Conservation (phyloP, 108 stramenopile species). For the Discostella stelligeroides region DNA sequence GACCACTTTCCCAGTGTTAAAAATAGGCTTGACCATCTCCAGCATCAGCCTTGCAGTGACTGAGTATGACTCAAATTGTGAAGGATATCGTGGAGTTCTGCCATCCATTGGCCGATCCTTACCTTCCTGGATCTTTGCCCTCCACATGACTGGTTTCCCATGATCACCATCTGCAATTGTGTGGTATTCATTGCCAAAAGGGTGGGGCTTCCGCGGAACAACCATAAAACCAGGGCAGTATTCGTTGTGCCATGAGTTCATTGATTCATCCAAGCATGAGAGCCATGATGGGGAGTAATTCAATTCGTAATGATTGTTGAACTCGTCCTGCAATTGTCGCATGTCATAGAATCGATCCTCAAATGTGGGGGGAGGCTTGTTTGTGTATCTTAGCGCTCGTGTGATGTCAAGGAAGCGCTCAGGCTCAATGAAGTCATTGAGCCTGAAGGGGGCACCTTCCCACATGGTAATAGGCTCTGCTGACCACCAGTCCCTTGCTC, state of each 20-base stretch:
- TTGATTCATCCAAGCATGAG: slow-evolving; percentile 13
- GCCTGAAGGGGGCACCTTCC: not conserved
- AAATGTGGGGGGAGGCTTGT: not conserved
- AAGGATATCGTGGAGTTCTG: too few relatives aligned
- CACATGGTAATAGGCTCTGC: not conserved
- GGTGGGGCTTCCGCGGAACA: slow-evolving; percentile 16
- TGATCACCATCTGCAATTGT: slow-evolving; percentile 20
- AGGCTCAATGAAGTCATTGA: not conserved
- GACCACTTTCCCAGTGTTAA: too few relatives aligned
- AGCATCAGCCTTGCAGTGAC: too few relatives aligned
- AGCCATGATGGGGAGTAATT: slow-evolving; percentile 16
- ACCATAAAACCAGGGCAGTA: slow-evolving; percentile 24
- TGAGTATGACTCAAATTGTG: too few relatives aligned
- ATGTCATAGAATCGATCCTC: slow-evolving; percentile 13
- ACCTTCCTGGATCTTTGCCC: slow-evolving; percentile 14
- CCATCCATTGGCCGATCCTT: slow-evolving; percentile 31
- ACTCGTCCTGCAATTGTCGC: not conserved
- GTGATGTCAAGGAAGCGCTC: not conserved
- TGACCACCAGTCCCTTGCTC: not conserved
- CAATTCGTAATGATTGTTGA: slow-evolving; percentile 6
- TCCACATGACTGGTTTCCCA: slow-evolving; percentile 14
- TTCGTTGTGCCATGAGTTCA: slow-evolving; percentile 17
- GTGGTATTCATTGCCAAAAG: slow-evolving; percentile 24
- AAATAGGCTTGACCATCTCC: too few relatives aligned
- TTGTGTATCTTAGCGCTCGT: slow-evolving; percentile 5